phyloP scores from a whole-genome alignment of 352 stramenopile genomes.

The Chrysophaeum taylorii region DNA sequence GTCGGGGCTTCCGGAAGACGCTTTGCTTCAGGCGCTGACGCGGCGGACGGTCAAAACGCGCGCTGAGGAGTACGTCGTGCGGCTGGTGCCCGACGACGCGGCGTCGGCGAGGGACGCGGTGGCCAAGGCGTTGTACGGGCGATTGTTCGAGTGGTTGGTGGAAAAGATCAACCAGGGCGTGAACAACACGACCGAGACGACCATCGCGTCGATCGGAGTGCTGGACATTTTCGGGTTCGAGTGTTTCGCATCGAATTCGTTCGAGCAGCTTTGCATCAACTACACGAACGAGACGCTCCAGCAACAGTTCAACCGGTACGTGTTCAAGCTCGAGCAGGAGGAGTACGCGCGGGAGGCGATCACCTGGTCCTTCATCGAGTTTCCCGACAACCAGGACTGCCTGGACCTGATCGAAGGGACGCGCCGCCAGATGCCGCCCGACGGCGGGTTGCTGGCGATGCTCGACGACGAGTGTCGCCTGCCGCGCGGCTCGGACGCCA shows the following conservation, averaged over 20 bases:
- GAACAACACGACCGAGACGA: conserved; percentile 4
- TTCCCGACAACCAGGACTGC: conserved; percentile 95
- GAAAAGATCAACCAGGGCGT: conserved; percentile 65
- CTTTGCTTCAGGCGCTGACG: conserved; percentile 7
- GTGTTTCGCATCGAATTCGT: conserved; percentile 89
- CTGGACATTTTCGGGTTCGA: conserved; percentile 99
- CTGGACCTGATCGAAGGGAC: conserved; percentile 82
- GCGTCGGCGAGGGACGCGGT: conserved; percentile 63
- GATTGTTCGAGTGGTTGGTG: conserved; percentile 89
- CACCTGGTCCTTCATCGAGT: conserved; percentile 94
- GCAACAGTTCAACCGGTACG: conserved; percentile 76
- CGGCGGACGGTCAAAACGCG: conserved; percentile 34
- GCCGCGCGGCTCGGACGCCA: conserved; percentile 43
- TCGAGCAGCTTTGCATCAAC: conserved; percentile 67
- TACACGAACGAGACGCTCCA: conserved; percentile 73
- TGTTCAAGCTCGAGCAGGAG: conserved; percentile 95
- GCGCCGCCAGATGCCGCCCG: conserved; percentile 38
- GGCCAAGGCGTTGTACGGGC: conserved; percentile 82
- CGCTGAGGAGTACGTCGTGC: not conserved
- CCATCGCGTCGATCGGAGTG: conserved; percentile 67
- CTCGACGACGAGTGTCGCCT: conserved; percentile 56
- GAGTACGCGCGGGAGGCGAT: conserved; percentile 94
- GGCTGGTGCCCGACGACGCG: conserved; percentile 11
- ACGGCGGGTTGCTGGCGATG: conserved; percentile 48
- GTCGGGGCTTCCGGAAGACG: not conserved